Evolutionary conservation across 2,329 filamentous ascomycete genomes (phyloP).

Genomic region (Lachnellula suecica): DNA sequence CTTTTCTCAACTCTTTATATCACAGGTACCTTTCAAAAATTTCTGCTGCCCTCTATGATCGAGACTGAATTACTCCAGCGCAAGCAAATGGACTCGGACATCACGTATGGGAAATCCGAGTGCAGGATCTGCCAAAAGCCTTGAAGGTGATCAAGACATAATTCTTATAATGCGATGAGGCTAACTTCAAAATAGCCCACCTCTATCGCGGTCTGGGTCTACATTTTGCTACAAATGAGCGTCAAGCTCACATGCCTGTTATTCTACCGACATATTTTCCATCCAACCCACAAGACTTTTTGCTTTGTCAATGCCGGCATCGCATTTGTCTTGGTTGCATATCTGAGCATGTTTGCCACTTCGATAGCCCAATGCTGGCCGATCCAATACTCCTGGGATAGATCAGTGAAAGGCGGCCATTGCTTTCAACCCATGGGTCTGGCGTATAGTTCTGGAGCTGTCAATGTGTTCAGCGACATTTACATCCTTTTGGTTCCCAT

Average conservation of each 20-base stretch:
- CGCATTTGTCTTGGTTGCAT: neutral
- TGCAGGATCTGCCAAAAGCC: neutral
- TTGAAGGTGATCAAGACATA: neutral
- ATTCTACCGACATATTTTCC: constrained; percentile 4
- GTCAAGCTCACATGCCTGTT: constrained; percentile 6
- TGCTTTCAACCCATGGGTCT: neutral
- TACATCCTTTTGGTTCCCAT: neutral
- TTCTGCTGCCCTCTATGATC: neutral
- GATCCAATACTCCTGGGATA: neutral
- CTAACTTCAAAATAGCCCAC: constrained; percentile 1
- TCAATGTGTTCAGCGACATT: constrained; percentile 1
- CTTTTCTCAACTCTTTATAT: neutral
- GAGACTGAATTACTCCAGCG: neutral
- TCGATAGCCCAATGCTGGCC: constrained; percentile 1
- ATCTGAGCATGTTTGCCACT: neutral
- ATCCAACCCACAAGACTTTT: neutral
- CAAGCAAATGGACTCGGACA: neutral
- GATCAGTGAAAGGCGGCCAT: neutral
- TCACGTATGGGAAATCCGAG: constrained; percentile 2
- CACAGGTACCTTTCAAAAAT: neutral
- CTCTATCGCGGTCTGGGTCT: neutral
- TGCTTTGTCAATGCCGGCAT: constrained; percentile 4
- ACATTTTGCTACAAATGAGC: neutral
- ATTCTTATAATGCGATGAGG: too few relatives aligned
- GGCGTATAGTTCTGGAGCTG: neutral